phyloP scores from a whole-genome alignment of 805 yeast species.

The Kluyveromyces lactis region DNA sequence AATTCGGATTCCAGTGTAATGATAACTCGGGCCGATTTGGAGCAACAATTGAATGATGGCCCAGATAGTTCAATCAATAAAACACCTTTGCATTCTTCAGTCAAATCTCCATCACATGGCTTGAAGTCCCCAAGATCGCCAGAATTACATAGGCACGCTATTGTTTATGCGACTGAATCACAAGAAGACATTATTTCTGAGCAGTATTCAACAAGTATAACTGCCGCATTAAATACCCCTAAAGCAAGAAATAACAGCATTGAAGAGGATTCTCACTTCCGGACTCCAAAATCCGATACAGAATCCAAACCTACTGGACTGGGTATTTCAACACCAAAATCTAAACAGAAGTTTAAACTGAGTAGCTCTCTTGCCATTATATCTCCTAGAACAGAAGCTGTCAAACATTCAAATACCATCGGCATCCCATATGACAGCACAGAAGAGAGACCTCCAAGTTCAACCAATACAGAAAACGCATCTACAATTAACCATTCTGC shows the following conservation, averaged over 20 bases:
- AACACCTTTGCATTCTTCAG: slow-evolving; percentile 16
- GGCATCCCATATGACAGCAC: neutral
- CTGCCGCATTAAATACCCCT: neutral
- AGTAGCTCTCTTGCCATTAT: neutral
- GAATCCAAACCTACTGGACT: slow-evolving; percentile 4
- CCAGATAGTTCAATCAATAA: slow-evolving; percentile 4
- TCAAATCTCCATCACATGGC: neutral
- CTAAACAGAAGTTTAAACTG: neutral
- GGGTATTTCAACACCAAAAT: slow-evolving; percentile 3
- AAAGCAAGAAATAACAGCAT: neutral
- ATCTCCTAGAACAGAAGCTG: neutral
- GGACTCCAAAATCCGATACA: neutral
- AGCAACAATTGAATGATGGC: neutral
- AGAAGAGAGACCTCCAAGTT: neutral
- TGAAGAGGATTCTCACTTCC: neutral
- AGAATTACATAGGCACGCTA: slow-evolving; percentile 11
- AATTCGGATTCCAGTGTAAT: neutral
- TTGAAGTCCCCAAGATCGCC: slow-evolving; percentile 12
- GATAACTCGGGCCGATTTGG: neutral
- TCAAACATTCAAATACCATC: neutral
- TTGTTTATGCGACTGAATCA: slow-evolving; percentile 9
- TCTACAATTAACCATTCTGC: neutral
- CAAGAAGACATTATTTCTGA: neutral
- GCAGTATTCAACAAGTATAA: neutral
- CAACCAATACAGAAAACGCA: neutral